Conservation (phyloP, 176 grass and related monocot species). For the Carex pumila region DNA sequence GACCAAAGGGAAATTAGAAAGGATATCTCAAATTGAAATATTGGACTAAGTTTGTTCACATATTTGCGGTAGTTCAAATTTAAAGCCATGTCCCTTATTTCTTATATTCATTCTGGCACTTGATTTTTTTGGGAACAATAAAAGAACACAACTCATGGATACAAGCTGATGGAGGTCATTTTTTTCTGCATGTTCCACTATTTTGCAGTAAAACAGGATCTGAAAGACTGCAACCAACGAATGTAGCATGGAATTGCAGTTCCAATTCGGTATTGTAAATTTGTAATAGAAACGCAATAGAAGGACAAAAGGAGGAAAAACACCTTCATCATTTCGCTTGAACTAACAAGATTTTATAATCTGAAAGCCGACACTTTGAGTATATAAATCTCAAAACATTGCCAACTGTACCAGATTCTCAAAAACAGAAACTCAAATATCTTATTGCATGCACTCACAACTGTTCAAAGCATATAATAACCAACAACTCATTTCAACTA, state of each 20-base stretch:
- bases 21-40: no score
- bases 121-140: no score
- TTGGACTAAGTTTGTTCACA: no score
- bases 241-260: neutral
- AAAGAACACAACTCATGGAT: no score
- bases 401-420: neutral
- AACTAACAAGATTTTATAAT: neutral
- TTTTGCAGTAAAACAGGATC: neutral
- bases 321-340: neutral
- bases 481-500: neutral
- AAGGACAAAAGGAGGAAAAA: neutral
- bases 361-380: no score
- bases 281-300: neutral
- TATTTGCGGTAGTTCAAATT: no score
- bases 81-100: no score
- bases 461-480: neutral
- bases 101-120: no score
- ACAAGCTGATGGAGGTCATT: no score
- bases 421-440: neutral
- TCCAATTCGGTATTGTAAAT: neutral
- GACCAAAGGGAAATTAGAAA: no score
- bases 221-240: neutral
- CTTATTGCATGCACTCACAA: neutral
- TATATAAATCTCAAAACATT: neutral
- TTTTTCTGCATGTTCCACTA: no score